These are phyloP conservation scores for Populus davidiana DNA, from an alignment of 345 rosid species.

Conservation along the genomic window DNA sequence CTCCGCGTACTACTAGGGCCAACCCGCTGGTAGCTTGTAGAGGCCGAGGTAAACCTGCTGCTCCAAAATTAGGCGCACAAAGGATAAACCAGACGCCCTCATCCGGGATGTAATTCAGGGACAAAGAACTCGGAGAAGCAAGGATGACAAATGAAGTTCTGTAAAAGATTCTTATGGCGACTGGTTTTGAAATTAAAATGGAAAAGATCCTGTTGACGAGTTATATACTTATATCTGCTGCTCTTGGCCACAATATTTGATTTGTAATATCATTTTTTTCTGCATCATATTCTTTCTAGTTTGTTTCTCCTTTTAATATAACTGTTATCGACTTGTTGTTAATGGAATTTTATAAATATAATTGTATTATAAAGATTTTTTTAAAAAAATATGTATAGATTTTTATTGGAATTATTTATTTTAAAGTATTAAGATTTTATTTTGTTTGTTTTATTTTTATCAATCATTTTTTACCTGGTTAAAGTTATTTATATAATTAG, in stretches of 20 bases:
- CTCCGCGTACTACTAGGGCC: slow-evolving; percentile 75
- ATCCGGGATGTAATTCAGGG: slow-evolving; percentile 46
- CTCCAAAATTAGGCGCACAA: slow-evolving; percentile 80
- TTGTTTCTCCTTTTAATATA: neutral
- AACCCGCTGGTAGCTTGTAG: slow-evolving; percentile 69
- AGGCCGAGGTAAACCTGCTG: slow-evolving; percentile 72
- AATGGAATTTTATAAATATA: too few relatives aligned
- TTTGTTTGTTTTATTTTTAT: too few relatives aligned
- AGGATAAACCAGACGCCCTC: slow-evolving; percentile 81
- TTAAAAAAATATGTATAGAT: too few relatives aligned
- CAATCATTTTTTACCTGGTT: too few relatives aligned
- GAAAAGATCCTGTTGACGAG: slow-evolving; percentile 14
- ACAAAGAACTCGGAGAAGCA: slow-evolving; percentile 11
- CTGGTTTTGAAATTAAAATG: slow-evolving; percentile 12
- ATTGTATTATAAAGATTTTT: too few relatives aligned
- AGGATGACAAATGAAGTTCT: slow-evolving; percentile 19
- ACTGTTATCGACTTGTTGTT: too few relatives aligned
- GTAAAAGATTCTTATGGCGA: slow-evolving; percentile 36
- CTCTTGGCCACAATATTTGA: slow-evolving; percentile 27
- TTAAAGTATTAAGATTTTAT: too few relatives aligned
- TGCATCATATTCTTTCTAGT: slow-evolving; percentile 1
- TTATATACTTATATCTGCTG: slow-evolving; percentile 15
- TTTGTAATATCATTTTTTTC: slow-evolving; percentile 60
- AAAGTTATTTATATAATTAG: too few relatives aligned
- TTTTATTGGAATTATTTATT: too few relatives aligned